Evolutionary conservation across 2,329 filamentous ascomycete genomes (phyloP), one percentile per base, ranked within the genome.

Genomic region (Cladophialophora exuberans): DNA sequence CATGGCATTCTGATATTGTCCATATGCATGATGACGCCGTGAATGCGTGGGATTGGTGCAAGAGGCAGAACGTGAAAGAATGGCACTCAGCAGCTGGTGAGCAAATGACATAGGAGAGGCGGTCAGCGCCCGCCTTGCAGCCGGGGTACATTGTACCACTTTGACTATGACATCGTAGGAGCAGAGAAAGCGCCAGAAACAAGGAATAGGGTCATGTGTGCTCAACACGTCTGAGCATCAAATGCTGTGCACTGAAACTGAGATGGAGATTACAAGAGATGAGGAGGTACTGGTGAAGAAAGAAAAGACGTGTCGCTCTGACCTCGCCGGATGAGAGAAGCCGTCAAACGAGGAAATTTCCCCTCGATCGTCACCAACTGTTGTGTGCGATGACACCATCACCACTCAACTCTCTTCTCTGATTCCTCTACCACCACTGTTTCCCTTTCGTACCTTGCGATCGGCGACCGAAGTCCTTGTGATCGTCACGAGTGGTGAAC

Each of bases 21-120:
- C 28, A 47, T 50, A 53, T 57, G 50, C 46, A 54, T 33, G 31
- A 57, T 59, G 56, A 59, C 56, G 56, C 46, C 36, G 36, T 50
- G 17, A 22, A 9, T 22, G 26, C 33, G 30, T 26, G 33, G 39
- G 50, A 43, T 48, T 53, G 44, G 35, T 10, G 6, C 20, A 23
- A 5, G 13, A 13, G 3, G 20, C 22, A 25, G 18, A 41, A 39
- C 44, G 50, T 50, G 44, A 44, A 50, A 38, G 44, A 4, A 20
- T 15, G 15, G 15, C 22, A 30, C 11, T n/a, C 42, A 18, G 18
- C 42, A 35, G 46, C 26, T 55, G 46, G 46, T 36, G 50, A 28
- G 31, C 26, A 25, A 30, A 31, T 46, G 50, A 46, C 39, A 22
- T 25, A 28, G 44, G 49, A 59, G 33, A 47, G 42, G 52, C 56